These are phyloP conservation scores for Chaetomium sp. DNA, from an alignment of 2,329 filamentous ascomycete species.

Conservation along the genomic window DNA sequence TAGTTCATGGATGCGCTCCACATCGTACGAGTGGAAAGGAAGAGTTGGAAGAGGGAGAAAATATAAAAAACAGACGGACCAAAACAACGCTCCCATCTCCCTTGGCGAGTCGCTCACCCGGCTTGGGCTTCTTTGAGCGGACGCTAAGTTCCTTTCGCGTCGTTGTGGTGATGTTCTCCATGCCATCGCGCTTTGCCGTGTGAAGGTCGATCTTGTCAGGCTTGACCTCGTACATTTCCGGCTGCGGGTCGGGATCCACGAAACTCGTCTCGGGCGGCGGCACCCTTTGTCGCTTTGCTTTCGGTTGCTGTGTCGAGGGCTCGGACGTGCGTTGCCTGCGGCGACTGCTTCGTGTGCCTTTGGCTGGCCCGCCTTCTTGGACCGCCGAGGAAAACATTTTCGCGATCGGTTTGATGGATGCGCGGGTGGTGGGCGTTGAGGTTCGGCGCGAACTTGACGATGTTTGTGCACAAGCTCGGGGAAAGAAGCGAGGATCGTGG, in stretches of 20 bases:
- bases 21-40: neutral
- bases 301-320: constrained; percentile 47
- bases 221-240: constrained; percentile 53
- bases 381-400: constrained; percentile 55
- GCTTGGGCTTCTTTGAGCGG: constrained; percentile 56
- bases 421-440: neutral
- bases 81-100: constrained; percentile 61
- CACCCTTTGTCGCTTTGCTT: constrained; percentile 56
- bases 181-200: constrained; percentile 40
- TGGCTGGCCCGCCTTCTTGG: constrained; percentile 47
- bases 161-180: constrained; percentile 34
- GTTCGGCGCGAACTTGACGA: constrained; percentile 9
- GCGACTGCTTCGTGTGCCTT: constrained; percentile 50
- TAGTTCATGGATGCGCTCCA: constrained; percentile 9
- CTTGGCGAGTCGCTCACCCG: constrained; percentile 57
- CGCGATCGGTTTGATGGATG: constrained; percentile 6
- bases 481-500: neutral
- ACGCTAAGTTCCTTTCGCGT: constrained; percentile 48
- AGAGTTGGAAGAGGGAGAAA: too few species aligned
- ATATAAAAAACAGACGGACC: constrained; percentile 37
- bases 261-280: constrained; percentile 53
- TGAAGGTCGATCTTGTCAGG: constrained; percentile 43
- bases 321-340: constrained; percentile 56
- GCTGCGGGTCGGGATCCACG: constrained; percentile 42
- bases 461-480: constrained; percentile 2